Evolutionary conservation across 2,329 filamentous ascomycete genomes (phyloP).

Genomic region (Dactylellina leptospora): DNA sequence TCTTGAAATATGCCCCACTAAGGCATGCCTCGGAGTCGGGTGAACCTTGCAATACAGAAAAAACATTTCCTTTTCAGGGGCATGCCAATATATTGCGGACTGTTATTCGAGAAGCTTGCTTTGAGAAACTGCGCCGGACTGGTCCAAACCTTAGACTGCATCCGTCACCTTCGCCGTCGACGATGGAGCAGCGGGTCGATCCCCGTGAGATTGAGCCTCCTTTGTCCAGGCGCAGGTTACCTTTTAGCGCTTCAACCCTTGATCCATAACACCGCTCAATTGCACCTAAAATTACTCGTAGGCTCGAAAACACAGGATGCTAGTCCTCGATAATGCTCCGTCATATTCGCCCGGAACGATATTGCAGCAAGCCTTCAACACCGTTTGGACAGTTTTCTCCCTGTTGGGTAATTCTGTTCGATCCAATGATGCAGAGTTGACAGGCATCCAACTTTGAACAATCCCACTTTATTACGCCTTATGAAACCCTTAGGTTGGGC

Average conservation of each 20-base stretch:
- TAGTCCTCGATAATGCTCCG: conserved; percentile 21
- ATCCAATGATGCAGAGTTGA: conserved; percentile 1
- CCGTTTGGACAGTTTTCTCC: conserved; percentile 9
- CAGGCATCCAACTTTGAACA: conserved; percentile 22
- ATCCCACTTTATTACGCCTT: conserved; percentile 40
- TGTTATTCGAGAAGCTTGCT: neutral
- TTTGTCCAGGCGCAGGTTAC: neutral
- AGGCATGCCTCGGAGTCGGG: neutral
- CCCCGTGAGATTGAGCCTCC: neutral
- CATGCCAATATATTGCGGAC: neutral
- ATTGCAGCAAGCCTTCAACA: neutral
- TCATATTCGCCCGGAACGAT: conserved; percentile 13
- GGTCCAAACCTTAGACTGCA: conserved; percentile 36
- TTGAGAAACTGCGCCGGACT: neutral
- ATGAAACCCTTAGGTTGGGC: conserved; percentile 14
- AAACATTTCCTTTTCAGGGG: conserved; percentile 5
- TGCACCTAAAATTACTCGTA: conserved; percentile 21
- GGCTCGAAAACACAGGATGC: conserved; percentile 6
- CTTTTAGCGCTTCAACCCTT: neutral
- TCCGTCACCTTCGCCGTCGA: conserved; percentile 31
- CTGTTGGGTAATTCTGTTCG: conserved; percentile 1
- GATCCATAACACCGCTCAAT: conserved; percentile 3
- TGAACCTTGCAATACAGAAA: neutral
- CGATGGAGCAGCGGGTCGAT: neutral
- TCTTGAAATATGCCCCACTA: neutral